Evolutionary conservation across 164 flowering plant genomes (phyloP), one percentile per base, ranked within the genome.

Genomic region (Stephania cephalantha): DNA sequence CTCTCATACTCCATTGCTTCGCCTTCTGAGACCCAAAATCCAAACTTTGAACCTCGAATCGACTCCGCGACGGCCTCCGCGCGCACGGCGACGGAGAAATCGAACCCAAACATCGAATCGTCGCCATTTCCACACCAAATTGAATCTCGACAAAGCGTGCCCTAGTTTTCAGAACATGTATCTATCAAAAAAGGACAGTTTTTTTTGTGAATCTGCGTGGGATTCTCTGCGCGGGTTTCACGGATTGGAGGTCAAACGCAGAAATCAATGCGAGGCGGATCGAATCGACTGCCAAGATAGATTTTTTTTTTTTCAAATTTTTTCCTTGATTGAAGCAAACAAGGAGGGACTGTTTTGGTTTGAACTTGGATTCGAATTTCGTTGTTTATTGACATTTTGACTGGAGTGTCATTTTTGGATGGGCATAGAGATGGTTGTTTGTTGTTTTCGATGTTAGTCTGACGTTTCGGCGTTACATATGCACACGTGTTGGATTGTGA

Each of bases 51-150:
- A 61, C 17, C 50, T 73, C 69, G 5, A 68, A 77, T 8, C 20
- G 30, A 22, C 7, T 46, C 67, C 29, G n/a, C 42, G 18, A 46
- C 53, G 68, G 73, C 63, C 72, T 63, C 25, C 11, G 50, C 13
- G n/a, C 22, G 68, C 78, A 35, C 2, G 65, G 17, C n/a, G 75
- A 69, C 67, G 46, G 8, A 66, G 71, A 77, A 50, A 68, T 20
- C 6, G 77, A 22, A 70, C 18, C 46, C 29, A 44, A 42, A 25
- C 46, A 75, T 63, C 74, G 71, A 45, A 65, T 42, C 15, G 71
- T 68, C 18, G 79, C 78, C 78, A 79, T 76, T 70, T 22, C 69
- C 42, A 9, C 55, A 10, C 55, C 15, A 50, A 3, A 11, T 50
- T 50, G 55, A 50, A 8, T 15, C 55, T 3, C 55, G 15, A 50